Evolutionary conservation across 805 yeast species (phyloP), one percentile per base, ranked within the genome.

Genomic region (Starmerella powellii): DNA sequence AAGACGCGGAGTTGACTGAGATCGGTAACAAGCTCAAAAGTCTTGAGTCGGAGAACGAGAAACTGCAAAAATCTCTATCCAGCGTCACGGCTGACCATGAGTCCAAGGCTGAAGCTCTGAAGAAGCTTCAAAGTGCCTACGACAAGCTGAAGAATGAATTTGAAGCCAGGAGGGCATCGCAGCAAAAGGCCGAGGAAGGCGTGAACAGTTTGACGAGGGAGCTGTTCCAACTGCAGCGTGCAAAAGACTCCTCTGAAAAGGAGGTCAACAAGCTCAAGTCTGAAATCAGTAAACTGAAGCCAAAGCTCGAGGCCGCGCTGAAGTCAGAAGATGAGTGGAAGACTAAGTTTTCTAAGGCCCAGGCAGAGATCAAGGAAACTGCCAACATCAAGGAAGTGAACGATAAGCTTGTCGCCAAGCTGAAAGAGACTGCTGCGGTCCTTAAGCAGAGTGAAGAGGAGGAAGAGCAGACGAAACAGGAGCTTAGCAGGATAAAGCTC

Each of bases 141-240:
- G 11, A 19, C 2, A 40, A 42, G 18, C 33, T 21, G 11, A 8
- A n/a, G 3, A 26, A 23, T 4, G 50, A 66, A 45, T 51, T 69
- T 13, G 56, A 55, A 3, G 45, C 55, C 2, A 42, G 63, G 6
- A 67, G 63, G 34, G 59, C 57, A 8, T 71, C 69, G 11, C 79
- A 75, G 51, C 67, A 67, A 20, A 78, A 72, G 49, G 81, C 88
- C 1, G 95, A 87, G 54, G 78, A 75, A 45, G 96, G 94, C 3
- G 78, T 87, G 39, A 86, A 86, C 56, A 86, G 85, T 52, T 82
- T 87, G 94, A 80, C 79, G 41, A 66, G 88, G 31, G 97, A 87
- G 49, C 63, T 87, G 24, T 73, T 84, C 59, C 71, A 71, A 37
- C 63, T 85, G 33, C 70, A 76, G 0, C 74, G 73, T 42, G 75